A percentile compares a stretch with the other conserved stretches of the same genome.
Evolutionary conservation across 2,329 filamentous ascomycete species (phyloP).

Genomic region (Colletotrichum navitas): DNA sequence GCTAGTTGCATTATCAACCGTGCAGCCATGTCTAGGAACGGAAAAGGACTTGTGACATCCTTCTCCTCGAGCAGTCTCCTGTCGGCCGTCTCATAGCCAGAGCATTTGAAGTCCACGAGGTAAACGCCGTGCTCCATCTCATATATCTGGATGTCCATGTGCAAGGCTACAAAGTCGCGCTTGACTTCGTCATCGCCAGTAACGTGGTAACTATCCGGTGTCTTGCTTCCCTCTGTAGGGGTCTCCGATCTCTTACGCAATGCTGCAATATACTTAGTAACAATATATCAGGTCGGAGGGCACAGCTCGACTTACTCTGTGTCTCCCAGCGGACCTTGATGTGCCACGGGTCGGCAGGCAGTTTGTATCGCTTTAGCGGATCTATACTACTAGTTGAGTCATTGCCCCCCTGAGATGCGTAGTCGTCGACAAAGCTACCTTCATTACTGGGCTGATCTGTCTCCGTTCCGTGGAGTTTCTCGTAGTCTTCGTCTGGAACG

Average conservation of each 20-base stretch:
- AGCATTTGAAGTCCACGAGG: slow-evolving; percentile 98
- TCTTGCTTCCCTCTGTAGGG: slow-evolving; percentile 42
- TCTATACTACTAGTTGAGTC: slow-evolving; percentile 59
- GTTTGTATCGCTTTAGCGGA: slow-evolving; percentile 75
- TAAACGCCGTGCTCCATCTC: slow-evolving; percentile 93
- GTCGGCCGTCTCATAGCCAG: slow-evolving; percentile 87
- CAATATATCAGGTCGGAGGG: slow-evolving; percentile 53
- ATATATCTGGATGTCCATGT: slow-evolving; percentile 96
- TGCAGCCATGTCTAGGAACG: slow-evolving; percentile 93
- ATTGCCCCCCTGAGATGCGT: slow-evolving; percentile 53
- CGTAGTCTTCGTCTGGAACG: slow-evolving; percentile 75
- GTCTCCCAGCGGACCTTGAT: slow-evolving; percentile 92
- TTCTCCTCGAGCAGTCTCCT: slow-evolving; percentile 88
- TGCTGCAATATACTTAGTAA: slow-evolving; percentile 48
- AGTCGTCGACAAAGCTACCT: slow-evolving; percentile 57
- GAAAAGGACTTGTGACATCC: slow-evolving; percentile 94
- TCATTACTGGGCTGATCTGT: slow-evolving; percentile 56
- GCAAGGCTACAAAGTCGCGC: slow-evolving; percentile 84
- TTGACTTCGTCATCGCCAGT: slow-evolving; percentile 56
- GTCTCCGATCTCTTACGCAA: slow-evolving; percentile 53
- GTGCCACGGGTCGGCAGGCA: slow-evolving; percentile 96
- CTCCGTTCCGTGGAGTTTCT: slow-evolving; percentile 59
- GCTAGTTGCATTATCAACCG: slow-evolving; percentile 93
- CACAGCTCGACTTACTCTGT: slow-evolving; percentile 72
- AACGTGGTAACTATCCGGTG: slow-evolving; percentile 56